Conservation (phyloP, 192 early-diverging fungal genomes). For the Backusella australiensis region DNA sequence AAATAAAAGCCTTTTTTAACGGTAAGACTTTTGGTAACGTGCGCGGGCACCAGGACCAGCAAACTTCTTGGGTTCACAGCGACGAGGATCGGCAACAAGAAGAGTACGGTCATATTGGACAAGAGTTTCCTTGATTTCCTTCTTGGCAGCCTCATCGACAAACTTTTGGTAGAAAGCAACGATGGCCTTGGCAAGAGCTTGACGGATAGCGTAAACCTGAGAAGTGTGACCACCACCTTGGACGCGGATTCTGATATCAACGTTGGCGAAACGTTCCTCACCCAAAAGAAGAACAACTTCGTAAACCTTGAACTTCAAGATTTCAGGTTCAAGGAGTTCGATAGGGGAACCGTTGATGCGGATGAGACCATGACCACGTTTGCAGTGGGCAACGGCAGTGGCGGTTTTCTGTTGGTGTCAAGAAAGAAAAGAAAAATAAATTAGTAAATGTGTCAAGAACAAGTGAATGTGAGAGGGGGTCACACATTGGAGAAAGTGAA, state of each 20-base stretch:
- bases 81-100: conserved; percentile 97
- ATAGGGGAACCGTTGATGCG: conserved; percentile 97
- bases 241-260: conserved; percentile 97
- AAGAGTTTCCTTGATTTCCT: conserved; percentile 96
- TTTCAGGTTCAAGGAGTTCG: conserved; percentile 95
- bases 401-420: conserved; percentile 81
- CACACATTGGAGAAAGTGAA: neutral
- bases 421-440: neutral
- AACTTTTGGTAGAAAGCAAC: conserved; percentile 99
- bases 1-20: conserved; percentile 52
- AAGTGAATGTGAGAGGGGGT: neutral
- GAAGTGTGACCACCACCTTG: conserved; percentile 95
- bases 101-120: conserved; percentile 94
- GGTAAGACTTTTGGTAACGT: conserved; percentile 90
- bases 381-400: conserved; percentile 98
- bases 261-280: conserved; percentile 92
- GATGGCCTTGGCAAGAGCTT: conserved; percentile 98
- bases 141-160: conserved; percentile 99
- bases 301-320: conserved; percentile 97
- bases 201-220: conserved; percentile 98
- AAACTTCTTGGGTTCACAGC: conserved; percentile 99
- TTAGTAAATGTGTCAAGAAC: neutral
- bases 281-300: conserved; percentile 96
- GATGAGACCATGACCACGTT: conserved; percentile 95
- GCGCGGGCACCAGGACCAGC: conserved; percentile 99